Evolutionary conservation across 257 asterid species (phyloP).

Genomic region (Lantana camara): DNA sequence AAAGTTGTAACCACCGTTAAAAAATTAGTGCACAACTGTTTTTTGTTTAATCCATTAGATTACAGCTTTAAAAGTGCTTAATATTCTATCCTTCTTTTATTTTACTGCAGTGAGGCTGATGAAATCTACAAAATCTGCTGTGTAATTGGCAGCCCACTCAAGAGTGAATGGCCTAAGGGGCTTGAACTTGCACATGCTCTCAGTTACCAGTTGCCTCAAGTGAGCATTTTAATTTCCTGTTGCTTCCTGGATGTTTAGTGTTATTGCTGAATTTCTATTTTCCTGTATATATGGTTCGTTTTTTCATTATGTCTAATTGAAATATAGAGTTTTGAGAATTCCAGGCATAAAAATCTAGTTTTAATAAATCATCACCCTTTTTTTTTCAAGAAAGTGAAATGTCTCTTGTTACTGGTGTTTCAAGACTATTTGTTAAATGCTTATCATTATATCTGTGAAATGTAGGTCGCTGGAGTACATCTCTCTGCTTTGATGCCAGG

Average conservation of each 20-base stretch:
- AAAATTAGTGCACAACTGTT: background rate
- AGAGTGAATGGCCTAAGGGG: slow-evolving; percentile 61
- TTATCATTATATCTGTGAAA: background rate
- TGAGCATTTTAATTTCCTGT: slow-evolving; percentile 28
- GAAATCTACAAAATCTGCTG: slow-evolving; percentile 67
- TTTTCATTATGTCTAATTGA: background rate
- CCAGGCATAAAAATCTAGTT: background rate
- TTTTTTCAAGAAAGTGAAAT: background rate
- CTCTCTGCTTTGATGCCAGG: slow-evolving; percentile 67
- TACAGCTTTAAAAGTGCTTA: slow-evolving; percentile 7
- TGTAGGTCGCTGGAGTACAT: slow-evolving; percentile 56
- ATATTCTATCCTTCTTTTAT: slow-evolving; percentile 6
- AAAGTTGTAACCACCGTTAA: background rate
- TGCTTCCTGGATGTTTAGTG: slow-evolving; percentile 1
- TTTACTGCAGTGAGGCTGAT: slow-evolving; percentile 58
- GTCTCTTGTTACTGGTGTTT: slow-evolving; percentile 15
- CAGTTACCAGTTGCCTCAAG: slow-evolving; percentile 69
- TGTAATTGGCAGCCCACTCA: slow-evolving; percentile 61
- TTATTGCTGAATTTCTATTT: background rate
- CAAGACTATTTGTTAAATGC: background rate
- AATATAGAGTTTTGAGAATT: background rate
- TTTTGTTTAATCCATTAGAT: background rate
- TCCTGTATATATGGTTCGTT: background rate
- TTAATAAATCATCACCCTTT: background rate
- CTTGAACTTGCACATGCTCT: slow-evolving; percentile 64